phyloP scores from a whole-genome alignment of 2,329 filamentous ascomycete genomes.

The Leptographium lundbergii region DNA sequence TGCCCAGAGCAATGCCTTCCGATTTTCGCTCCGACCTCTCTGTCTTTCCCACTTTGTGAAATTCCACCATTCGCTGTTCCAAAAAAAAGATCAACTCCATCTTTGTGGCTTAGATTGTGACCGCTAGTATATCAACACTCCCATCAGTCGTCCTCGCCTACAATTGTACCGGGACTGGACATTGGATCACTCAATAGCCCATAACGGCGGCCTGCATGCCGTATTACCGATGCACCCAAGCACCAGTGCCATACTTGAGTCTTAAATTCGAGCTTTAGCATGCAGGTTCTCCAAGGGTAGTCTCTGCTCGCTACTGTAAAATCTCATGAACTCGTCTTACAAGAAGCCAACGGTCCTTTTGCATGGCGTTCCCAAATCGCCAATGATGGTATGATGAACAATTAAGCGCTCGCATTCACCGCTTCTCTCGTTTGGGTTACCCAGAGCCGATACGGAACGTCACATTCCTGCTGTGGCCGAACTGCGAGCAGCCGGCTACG shows the following conservation, averaged over 20 bases:
- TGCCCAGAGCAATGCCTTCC: too few species aligned
- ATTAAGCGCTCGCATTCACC: constrained; percentile 36
- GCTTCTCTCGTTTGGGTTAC: constrained; percentile 49
- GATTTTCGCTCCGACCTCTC: too few species aligned
- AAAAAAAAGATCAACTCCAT: too few species aligned
- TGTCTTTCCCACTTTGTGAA: too few species aligned
- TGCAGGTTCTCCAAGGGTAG: constrained; percentile 11
- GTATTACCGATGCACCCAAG: constrained; percentile 26
- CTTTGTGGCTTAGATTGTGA: too few species aligned
- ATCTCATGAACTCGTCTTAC: neutral
- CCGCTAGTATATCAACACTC: too few species aligned
- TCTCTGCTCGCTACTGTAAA: neutral
- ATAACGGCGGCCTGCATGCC: constrained; percentile 17
- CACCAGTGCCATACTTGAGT: constrained; percentile 23
- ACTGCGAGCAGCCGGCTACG: constrained; percentile 7
- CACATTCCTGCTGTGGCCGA: constrained; percentile 14
- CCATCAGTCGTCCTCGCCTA: too few species aligned
- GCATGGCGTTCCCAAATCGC: constrained; percentile 9
- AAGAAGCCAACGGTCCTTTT: neutral
- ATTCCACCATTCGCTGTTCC: too few species aligned
- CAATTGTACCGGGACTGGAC: too few species aligned
- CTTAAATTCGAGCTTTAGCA: constrained; percentile 19
- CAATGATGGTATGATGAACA: constrained; percentile 55
- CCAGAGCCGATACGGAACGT: constrained; percentile 15
- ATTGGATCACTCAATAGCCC: too few species aligned